Conservation (phyloP, 441 rosid genomes). For the Pelargonium cotyledonis region DNA sequence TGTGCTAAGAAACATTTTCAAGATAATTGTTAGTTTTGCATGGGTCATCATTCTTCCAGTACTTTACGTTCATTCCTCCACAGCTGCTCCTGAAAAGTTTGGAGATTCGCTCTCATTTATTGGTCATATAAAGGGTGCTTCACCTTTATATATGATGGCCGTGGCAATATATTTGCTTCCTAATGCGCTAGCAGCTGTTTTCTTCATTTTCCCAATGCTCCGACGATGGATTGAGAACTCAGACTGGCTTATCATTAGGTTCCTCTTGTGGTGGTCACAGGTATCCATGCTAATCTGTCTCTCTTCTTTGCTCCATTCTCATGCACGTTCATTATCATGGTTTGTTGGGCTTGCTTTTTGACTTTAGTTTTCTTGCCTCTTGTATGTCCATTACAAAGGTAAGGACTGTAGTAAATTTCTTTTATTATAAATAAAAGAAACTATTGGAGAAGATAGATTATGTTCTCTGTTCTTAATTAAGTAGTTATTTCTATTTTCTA, state of each 20-base stretch:
- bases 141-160: constrained; percentile 72
- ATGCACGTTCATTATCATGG: constrained; percentile 11
- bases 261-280: constrained; percentile 99
- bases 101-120: constrained; percentile 49
- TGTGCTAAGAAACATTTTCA: constrained; percentile 57
- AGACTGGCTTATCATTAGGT: constrained; percentile 80
- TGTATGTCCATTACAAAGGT: not conserved
- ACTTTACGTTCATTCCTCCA: constrained; percentile 53
- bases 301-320: not conserved
- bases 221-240: constrained; percentile 96
- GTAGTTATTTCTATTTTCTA: no score
- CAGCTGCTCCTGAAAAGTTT: constrained; percentile 37
- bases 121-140: constrained; percentile 59
- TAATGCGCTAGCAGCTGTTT: constrained; percentile 63
- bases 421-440: not conserved
- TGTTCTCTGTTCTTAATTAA: not conserved
- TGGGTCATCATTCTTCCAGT: constrained; percentile 78
- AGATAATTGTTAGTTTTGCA: constrained; percentile 64
- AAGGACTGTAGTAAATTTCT: not conserved
- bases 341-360: no score
- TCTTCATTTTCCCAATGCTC: constrained; percentile 92
- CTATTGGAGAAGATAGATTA: not conserved
- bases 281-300: constrained; percentile 30
- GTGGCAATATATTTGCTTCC: constrained; percentile 70
- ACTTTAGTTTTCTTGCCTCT: not conserved